Base-by-base conservation (phyloP, 495 filamentous ascomycete genomes). In the Xylaria palmicola region DNA sequence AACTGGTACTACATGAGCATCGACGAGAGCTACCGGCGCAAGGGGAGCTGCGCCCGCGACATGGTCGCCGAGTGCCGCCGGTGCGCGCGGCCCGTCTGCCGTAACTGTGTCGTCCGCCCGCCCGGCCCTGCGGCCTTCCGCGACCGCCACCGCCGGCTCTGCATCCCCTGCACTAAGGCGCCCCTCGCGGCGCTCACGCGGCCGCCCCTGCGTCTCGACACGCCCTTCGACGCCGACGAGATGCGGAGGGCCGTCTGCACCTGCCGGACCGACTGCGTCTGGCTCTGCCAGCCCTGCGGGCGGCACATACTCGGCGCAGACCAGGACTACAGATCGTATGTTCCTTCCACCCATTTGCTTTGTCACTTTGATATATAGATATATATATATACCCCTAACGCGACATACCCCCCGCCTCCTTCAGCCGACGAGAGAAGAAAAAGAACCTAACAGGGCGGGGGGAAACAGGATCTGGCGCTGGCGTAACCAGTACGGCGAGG, bases 101-200 rank as follows among this genome's bases (percentile, higher is more conserved):
- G 92, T 68, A 96, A 97, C 65, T 96, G 92, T 76, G 88, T 86
- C 13, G 84, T 87, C 66, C 94, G 96, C 74, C 84, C 88, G 0
- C 90, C 90, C 0, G 80, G 85, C 1, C 74, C 77, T 7, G 72
- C 78, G 22, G 77, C 81, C 10, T 82, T 93, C 26, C 84, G 80
- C 53, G 80, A 83, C 60, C 87, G 92, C 22, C 86, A 92, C 64
- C 88, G 92, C 37, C 86, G 92, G 4, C 85, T 96, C 3, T 96
- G 92, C 72, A 78, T 75, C 1, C 79, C 84, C 34, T 96, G 92
- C 70, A 80, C 84, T 27, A 82, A 84, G 47, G 86, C 84, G 4
- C 88, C 90, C 0, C 73, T 93, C 9, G 69, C 78, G 15, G 59
- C 67, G 9, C 78, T 81, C 1, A 73, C 73, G 49, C 73, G 65